Evolutionary conservation across 75 land plant species (phyloP).

Genomic region (Picea sitchensis): DNA sequence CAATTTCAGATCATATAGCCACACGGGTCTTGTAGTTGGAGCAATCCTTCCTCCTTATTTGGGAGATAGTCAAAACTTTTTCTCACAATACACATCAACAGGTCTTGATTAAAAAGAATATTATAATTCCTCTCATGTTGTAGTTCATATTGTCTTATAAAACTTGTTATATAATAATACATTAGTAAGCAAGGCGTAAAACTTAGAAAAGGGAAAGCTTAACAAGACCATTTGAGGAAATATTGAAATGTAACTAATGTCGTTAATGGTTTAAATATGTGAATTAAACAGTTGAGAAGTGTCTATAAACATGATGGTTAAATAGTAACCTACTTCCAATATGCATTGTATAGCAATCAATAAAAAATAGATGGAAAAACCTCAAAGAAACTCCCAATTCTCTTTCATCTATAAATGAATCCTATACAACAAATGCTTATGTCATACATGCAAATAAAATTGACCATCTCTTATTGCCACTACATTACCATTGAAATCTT

Average conservation of each 20-base stretch:
- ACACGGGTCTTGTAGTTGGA: no score
- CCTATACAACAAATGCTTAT: background rate
- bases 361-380: conserved; percentile 2
- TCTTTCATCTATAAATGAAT: background rate
- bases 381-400: background rate
- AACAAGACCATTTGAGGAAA: background rate
- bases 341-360: background rate
- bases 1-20: no score
- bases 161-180: no score
- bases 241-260: background rate
- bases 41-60: no score
- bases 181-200: no score
- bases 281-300: background rate
- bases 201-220: background rate
- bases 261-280: background rate
- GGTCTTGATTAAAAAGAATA: no score
- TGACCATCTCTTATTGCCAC: conserved; percentile 9
- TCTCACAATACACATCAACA: no score
- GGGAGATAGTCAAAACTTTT: no score
- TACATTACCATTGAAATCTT: conserved; percentile 11
- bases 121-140: no score
- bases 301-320: background rate
- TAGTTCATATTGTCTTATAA: no score
- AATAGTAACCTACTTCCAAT: background rate
- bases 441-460: conserved; percentile 8